Conservation (phyloP, 1,139 yeast genomes). For the Sugiyamaella japonica region DNA sequence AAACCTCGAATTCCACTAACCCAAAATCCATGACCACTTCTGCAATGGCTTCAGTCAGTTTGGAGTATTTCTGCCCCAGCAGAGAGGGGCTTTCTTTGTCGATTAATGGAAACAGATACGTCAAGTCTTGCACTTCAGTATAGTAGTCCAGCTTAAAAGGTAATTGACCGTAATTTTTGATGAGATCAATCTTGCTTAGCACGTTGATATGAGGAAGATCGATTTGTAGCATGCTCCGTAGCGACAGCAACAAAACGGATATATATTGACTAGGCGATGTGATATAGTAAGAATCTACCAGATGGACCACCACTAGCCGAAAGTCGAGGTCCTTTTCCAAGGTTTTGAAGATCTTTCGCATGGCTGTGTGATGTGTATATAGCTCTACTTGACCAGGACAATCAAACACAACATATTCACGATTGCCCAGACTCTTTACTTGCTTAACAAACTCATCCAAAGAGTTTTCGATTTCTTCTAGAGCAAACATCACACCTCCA, state of each 20-base stretch:
- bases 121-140: slow-evolving; percentile 86
- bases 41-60: slow-evolving; percentile 73
- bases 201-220: slow-evolving; percentile 94
- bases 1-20: slow-evolving; percentile 82
- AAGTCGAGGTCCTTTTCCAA: slow-evolving; percentile 67
- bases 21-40: slow-evolving; percentile 86
- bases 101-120: slow-evolving; percentile 64
- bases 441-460: slow-evolving; percentile 62
- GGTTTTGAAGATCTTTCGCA: slow-evolving; percentile 68
- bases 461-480: slow-evolving; percentile 58
- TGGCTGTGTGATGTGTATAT: slow-evolving; percentile 85
- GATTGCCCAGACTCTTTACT: slow-evolving; percentile 56
- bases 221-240: slow-evolving; percentile 88
- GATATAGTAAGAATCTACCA: slow-evolving; percentile 82
- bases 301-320: slow-evolving; percentile 80
- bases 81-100: slow-evolving; percentile 66
- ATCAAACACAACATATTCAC: slow-evolving; percentile 81
- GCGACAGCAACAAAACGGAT: slow-evolving; percentile 75
- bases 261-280: slow-evolving; percentile 89
- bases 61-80: slow-evolving; percentile 62
- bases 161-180: slow-evolving; percentile 63
- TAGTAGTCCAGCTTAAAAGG: slow-evolving; percentile 76
- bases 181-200: slow-evolving; percentile 82
- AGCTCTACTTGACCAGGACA: slow-evolving; percentile 98
- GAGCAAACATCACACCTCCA: slow-evolving; percentile 89